These are phyloP conservation scores for Phytophthora sp. DNA, from an alignment of 352 stramenopile species.

Conservation along the genomic window DNA sequence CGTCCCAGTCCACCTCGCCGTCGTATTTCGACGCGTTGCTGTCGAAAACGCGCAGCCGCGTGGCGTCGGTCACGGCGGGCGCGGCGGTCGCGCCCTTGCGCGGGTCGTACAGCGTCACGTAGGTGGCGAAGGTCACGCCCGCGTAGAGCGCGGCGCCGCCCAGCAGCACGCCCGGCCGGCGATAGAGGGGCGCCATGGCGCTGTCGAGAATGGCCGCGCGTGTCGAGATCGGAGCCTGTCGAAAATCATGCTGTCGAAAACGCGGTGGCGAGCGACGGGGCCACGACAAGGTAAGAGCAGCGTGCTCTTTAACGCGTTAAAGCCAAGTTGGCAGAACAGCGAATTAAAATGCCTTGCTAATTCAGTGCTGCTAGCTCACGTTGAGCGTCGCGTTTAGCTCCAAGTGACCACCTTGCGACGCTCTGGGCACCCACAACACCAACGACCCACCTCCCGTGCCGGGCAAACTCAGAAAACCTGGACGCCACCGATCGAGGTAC, in stretches of 20 bases:
- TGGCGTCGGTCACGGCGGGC: conserved; percentile 51
- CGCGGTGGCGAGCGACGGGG: too few species aligned
- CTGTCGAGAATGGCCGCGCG: too few species aligned
- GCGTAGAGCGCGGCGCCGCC: conserved; percentile 65
- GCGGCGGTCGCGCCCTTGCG: conserved; percentile 31
- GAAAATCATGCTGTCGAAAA: too few species aligned
- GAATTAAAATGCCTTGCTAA: too few species aligned
- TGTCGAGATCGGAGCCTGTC: too few species aligned
- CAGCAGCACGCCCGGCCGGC: conserved; percentile 60
- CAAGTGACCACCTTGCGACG: conserved; percentile 37
- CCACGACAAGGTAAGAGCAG: too few species aligned
- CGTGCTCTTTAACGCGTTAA: too few species aligned
- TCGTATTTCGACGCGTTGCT: conserved; percentile 77
- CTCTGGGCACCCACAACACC: conserved; percentile 50
- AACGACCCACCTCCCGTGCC: conserved; percentile 62
- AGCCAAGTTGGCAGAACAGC: too few species aligned
- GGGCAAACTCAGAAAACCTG: conserved; percentile 49
- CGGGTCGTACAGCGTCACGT: conserved; percentile 80
- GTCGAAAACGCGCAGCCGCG: conserved; percentile 72
- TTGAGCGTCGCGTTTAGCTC: conserved; percentile 50
- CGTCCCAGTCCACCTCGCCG: conserved; percentile 79
- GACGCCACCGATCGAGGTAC: conserved; percentile 65
- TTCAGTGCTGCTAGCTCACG: conserved; percentile 26
- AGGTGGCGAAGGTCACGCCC: conserved; percentile 57
- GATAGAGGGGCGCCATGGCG: conserved; percentile 45